phyloP scores from a whole-genome alignment of 2,329 filamentous ascomycete genomes.

The Colletotrichum somersetense region DNA sequence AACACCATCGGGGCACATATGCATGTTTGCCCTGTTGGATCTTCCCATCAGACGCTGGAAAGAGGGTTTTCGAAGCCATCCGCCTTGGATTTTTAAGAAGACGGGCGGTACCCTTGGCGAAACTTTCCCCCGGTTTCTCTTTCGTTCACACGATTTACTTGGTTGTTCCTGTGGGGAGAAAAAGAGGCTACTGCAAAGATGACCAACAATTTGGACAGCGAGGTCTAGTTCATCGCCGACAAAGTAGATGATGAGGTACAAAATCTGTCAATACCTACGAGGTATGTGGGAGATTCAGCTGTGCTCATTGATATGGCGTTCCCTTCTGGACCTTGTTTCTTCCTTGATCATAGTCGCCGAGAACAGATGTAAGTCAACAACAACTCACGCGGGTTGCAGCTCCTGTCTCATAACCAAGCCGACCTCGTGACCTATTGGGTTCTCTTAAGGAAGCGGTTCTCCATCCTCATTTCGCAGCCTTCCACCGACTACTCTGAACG shows the following conservation, averaged over 20 bases:
- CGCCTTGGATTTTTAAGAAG: background rate
- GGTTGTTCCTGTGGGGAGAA: no score
- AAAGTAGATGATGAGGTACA: background rate
- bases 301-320: background rate
- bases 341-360: background rate
- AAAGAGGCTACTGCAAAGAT: background rate
- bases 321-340: background rate
- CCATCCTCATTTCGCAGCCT: background rate
- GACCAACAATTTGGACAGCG: background rate
- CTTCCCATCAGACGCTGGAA: background rate
- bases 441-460: background rate
- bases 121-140: no score
- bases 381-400: background rate
- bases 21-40: background rate
- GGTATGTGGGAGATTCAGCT: no score
- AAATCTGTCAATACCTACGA: background rate
- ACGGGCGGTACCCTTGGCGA: no score
- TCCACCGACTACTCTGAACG: background rate
- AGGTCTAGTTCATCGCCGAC: background rate
- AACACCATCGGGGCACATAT: background rate
- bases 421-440: background rate
- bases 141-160: no score
- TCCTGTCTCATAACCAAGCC: background rate
- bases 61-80: background rate
- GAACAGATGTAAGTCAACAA: background rate